Evolutionary conservation across 225 moss, liverwort and hornwort species (phyloP), one percentile per base, ranked within the genome.

Genomic region (Polytrichum commune): DNA sequence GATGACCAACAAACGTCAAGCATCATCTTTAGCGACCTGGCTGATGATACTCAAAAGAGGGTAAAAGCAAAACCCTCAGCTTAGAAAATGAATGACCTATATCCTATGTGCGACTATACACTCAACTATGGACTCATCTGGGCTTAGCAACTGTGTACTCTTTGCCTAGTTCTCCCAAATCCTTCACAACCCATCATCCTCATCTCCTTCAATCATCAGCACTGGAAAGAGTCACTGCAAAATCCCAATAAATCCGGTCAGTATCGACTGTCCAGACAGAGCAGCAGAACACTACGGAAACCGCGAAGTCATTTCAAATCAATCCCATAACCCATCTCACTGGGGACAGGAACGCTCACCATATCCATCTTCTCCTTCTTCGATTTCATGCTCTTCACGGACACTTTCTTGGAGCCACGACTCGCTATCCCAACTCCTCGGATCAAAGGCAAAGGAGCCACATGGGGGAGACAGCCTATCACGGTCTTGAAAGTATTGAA

Each of bases 401-500:
- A 58, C 60, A 83, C 33, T 38, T 83, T 74, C 74, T 67, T 83
- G 0, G 77, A 80, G 18, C 79, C 79, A 28, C 68, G 62, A 22
- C 66, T 79, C 1, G 30, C 76, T 33, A 5, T 54, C 46, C 77
- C 68, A 18, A 5, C 62, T 62, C 69, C 82, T 22, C 82, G 74
- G 30, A 74, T 71, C 0, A 85, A 73, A 3, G 85, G 79, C 53
- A 76, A 16, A 25, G 81, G 61, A 7, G 22, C 26, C 3, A 23
- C 62, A 1, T 58, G 4, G 6, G 7, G 5, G 1, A n/a, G 64
- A 8, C 62, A 72, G 4, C 64, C 63, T 0, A 46, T 76, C 4
- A 53, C 77, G 33, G 76, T 83, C 70, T 86, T 91, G 72, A 88
- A 95, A 4, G 89, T 95, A 6, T 92, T 92, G 18, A 87, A 95